These are phyloP conservation scores for Cronartium quercuum DNA, from an alignment of 1,284 basidiomycete genomes.

Conservation along the genomic window DNA sequence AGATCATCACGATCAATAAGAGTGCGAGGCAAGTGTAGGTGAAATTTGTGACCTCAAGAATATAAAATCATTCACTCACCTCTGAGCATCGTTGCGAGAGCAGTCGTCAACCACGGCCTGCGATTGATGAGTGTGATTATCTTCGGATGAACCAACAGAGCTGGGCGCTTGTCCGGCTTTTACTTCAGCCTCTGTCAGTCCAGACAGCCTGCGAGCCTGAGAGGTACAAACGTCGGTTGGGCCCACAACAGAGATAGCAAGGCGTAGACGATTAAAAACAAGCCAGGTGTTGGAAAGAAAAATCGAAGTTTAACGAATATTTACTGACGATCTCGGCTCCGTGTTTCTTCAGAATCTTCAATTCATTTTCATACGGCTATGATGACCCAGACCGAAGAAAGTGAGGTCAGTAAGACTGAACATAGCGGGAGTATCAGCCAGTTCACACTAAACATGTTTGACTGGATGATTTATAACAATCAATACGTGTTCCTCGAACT, in stretches of 20 bases:
- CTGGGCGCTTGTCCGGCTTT: background rate
- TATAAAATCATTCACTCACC: background rate
- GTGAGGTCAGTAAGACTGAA: background rate
- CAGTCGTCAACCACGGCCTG: background rate
- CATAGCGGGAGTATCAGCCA: background rate
- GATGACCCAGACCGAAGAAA: background rate
- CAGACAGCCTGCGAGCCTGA: background rate
- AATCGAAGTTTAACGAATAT: background rate
- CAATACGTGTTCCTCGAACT: background rate
- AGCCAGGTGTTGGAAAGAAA: background rate
- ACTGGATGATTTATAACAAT: background rate
- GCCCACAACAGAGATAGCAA: background rate
- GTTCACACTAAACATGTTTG: background rate
- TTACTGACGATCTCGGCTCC: slow-evolving; percentile 21
- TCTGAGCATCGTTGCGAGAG: background rate
- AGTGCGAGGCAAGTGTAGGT: too few relatives aligned
- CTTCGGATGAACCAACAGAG: background rate
- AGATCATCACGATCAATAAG: too few relatives aligned
- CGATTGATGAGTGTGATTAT: background rate
- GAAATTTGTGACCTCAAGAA: too few relatives aligned
- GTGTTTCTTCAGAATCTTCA: slow-evolving; percentile 20
- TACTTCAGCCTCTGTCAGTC: background rate
- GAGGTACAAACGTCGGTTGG: background rate
- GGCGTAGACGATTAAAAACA: background rate
- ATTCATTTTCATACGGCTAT: slow-evolving; percentile 33